phyloP scores from a whole-genome alignment of 768 basidiomycete species.

The Russula griseocarnosa region DNA sequence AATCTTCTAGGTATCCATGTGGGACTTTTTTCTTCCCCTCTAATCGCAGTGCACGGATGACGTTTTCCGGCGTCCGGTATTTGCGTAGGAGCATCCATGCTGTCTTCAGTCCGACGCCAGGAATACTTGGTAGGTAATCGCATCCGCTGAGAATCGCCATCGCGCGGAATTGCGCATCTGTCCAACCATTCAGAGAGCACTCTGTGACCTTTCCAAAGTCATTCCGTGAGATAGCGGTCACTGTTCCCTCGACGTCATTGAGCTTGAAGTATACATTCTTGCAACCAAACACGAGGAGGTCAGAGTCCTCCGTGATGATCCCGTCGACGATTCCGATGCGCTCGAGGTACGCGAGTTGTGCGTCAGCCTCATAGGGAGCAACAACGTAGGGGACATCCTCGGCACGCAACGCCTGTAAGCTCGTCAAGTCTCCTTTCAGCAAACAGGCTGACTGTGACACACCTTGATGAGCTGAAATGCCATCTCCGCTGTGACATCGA shows the following conservation, averaged over 20 bases:
- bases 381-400: conserved; percentile 83
- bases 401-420: conserved; percentile 69
- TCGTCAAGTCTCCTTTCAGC: not conserved
- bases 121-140: conserved; percentile 88
- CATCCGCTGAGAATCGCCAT: conserved; percentile 95
- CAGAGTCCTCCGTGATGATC: conserved; percentile 96
- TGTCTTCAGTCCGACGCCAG: conserved; percentile 91
- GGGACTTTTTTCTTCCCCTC: conserved; percentile 88
- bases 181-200: conserved; percentile 84
- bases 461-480: conserved; percentile 97
- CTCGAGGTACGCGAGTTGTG: conserved; percentile 92
- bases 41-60: conserved; percentile 64
- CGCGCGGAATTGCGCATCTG: conserved; percentile 81
- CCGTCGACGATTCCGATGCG: conserved; percentile 76
- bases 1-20: conserved; percentile 65
- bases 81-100: conserved; percentile 79
- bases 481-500: conserved; percentile 97
- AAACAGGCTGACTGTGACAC: conserved; percentile 14
- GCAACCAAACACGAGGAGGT: conserved; percentile 97
- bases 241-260: conserved; percentile 61
- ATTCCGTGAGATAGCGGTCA: conserved; percentile 58
- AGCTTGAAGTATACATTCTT: conserved; percentile 90
- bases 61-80: conserved; percentile 82
- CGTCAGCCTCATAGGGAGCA: conserved; percentile 98
- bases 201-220: conserved; percentile 64